A percentile compares a stretch with the other conserved stretches of the same genome.
Evolutionary conservation across 148 eudicot genomes (phyloP).

Genomic region (Mesembryanthemum crystallinum): DNA sequence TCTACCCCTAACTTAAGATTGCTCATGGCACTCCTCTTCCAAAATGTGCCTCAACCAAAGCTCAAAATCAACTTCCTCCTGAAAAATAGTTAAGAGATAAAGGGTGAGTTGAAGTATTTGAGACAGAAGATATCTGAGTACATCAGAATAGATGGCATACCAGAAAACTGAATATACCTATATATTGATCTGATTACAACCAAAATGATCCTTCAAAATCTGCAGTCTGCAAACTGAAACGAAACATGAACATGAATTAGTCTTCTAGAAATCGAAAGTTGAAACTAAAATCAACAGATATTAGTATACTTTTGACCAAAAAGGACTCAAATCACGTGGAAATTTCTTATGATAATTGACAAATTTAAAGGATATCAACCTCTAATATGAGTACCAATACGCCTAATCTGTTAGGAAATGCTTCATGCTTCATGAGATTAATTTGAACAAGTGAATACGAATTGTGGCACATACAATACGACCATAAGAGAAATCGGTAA

Average conservation of each 20-base stretch:
- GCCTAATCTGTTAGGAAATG: background rate
- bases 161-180: background rate
- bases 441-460: too few species aligned
- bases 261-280: background rate
- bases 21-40: conserved; percentile 32
- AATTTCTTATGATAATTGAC: too few species aligned
- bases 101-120: background rate
- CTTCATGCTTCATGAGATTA: background rate
- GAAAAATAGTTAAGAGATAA: background rate
- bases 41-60: background rate
- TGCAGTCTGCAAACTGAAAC: background rate
- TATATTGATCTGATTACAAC: background rate
- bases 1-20: conserved; percentile 84
- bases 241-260: background rate
- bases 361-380: too few species aligned
- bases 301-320: background rate
- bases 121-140: background rate
- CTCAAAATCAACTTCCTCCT: background rate
- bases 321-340: background rate
- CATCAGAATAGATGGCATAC: background rate
- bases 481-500: background rate
- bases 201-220: background rate
- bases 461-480: background rate
- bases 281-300: background rate
- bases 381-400: too few species aligned